Conservation (phyloP, 2,329 filamentous ascomycete genomes). For the Calonectria naviculata region DNA sequence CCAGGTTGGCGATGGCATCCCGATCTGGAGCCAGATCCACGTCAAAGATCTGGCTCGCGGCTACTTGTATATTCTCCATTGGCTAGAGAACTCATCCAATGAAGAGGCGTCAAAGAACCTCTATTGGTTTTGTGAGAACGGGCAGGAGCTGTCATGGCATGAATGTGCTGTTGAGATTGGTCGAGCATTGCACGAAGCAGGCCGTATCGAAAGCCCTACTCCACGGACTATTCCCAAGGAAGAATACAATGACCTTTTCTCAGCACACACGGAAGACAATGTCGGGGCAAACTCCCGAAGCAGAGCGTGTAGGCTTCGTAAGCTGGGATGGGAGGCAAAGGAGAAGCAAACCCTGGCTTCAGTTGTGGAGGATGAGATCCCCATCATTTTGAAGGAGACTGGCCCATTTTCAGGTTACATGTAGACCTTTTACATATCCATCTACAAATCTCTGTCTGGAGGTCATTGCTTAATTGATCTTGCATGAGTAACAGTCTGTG, state of each 20-base stretch:
- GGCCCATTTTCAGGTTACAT: neutral
- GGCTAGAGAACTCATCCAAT: neutral
- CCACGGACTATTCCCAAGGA: neutral
- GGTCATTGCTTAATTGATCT: too few relatives aligned
- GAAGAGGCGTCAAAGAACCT: neutral
- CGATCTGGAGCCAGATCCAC: neutral
- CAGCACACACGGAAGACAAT: neutral
- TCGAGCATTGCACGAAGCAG: neutral
- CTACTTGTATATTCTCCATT: neutral
- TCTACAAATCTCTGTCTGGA: too few relatives aligned
- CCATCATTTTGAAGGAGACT: neutral
- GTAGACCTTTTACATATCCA: neutral
- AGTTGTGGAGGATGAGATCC: neutral
- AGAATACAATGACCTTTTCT: neutral
- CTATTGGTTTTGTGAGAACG: neutral
- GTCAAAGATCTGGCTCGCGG: constrained; percentile 1
- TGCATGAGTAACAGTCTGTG: too few relatives aligned
- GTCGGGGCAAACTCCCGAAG: neutral
- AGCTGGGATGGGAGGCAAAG: neutral
- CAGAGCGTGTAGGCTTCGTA: neutral
- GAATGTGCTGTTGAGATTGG: neutral
- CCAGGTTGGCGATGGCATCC: neutral
- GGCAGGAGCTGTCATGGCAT: neutral
- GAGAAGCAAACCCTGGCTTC: neutral
- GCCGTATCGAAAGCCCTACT: neutral